These are phyloP conservation scores for Ganoderma lingzhi DNA, from an alignment of 1,284 basidiomycete genomes.

Conservation along the genomic window DNA sequence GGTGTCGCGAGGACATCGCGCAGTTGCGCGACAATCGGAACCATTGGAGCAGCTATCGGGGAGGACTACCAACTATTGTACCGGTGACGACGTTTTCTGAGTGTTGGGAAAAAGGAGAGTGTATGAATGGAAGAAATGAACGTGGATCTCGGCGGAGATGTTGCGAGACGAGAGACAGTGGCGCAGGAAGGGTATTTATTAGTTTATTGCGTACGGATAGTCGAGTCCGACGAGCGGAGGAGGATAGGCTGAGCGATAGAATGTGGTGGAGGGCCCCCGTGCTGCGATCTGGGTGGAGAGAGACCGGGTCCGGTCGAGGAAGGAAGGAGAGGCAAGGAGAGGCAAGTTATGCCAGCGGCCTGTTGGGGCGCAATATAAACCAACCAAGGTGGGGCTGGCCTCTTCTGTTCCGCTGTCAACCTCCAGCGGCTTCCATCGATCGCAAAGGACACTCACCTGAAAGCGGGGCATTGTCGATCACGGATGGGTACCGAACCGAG, in stretches of 20 bases:
- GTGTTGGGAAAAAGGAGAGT: not conserved
- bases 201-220: too few species aligned
- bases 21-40: not conserved
- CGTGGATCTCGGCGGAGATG: not conserved
- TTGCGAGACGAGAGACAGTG: not conserved
- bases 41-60: not conserved
- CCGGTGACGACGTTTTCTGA: not conserved
- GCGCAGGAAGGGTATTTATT: too few species aligned
- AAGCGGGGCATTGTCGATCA: not conserved
- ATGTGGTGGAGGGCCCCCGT: too few species aligned
- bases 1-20: conserved; percentile 3
- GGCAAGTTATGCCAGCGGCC: not conserved
- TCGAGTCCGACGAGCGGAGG: too few species aligned
- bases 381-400: not conserved
- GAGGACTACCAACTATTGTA: not conserved
- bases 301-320: not conserved
- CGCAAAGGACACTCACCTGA: not conserved
- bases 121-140: not conserved
- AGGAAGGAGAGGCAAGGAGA: not conserved
- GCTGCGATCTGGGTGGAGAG: not conserved
- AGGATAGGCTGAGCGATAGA: too few species aligned
- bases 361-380: not conserved
- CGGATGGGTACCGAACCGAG: not conserved
- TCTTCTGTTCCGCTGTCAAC: not conserved
- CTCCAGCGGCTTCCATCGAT: not conserved